phyloP scores from a whole-genome alignment of 305 asterid genomes.

The Solanum aculeatissimum region DNA sequence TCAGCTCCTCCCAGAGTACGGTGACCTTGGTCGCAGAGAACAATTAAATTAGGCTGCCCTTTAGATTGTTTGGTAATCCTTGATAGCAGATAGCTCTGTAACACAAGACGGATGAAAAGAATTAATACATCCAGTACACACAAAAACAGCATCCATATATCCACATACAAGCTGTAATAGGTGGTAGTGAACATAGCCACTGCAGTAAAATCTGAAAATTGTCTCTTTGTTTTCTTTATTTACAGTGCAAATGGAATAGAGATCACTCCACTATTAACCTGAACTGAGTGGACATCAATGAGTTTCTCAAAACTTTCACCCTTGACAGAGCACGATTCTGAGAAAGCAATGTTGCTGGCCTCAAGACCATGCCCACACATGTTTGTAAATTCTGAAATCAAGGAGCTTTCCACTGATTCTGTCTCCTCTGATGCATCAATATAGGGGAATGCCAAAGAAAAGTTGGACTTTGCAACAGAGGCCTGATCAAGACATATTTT shows the following conservation, averaged over 20 bases:
- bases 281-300: conserved; percentile 45
- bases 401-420: conserved; percentile 49
- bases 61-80: conserved; percentile 35
- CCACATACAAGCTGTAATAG: neutral
- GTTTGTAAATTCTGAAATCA: conserved; percentile 64
- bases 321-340: conserved; percentile 60
- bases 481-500: conserved; percentile 26
- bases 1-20: conserved; percentile 23
- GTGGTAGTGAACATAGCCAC: neutral
- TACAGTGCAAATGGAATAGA: neutral
- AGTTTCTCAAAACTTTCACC: conserved; percentile 52
- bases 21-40: conserved; percentile 54
- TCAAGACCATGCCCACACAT: conserved; percentile 46
- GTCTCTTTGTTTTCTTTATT: neutral
- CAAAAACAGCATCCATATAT: neutral
- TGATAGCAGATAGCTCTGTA: conserved; percentile 60
- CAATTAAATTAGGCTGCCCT: conserved; percentile 52
- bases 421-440: conserved; percentile 51
- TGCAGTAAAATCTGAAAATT: neutral
- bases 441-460: conserved; percentile 80
- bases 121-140: neutral
- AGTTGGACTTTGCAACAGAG: conserved; percentile 56
- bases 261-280: conserved; percentile 33
- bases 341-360: conserved; percentile 42
- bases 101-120: neutral